phyloP scores from a whole-genome alignment of 306 rosid species.

The Malus sylvestris region DNA sequence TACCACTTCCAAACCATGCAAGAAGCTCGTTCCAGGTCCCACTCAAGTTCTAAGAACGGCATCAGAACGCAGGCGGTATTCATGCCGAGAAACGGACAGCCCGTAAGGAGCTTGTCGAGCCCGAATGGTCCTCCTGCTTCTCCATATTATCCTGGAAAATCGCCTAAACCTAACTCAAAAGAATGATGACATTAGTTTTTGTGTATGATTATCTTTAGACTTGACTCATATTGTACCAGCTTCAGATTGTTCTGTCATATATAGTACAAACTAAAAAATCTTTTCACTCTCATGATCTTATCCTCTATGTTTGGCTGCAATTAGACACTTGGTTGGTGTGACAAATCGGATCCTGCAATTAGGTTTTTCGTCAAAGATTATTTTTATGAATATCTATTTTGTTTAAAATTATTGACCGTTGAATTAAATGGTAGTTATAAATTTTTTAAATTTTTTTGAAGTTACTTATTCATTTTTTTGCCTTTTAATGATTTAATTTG shows the following conservation, averaged over 20 bases:
- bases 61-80: constrained; percentile 49
- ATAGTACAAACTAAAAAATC: not conserved
- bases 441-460: too few relatives aligned
- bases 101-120: constrained; percentile 60
- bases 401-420: too few relatives aligned
- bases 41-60: constrained; percentile 48
- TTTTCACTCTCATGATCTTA: too few relatives aligned
- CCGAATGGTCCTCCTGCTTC: constrained; percentile 59
- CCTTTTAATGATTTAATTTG: too few relatives aligned
- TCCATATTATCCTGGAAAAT: constrained; percentile 39
- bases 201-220: constrained; percentile 9
- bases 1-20: constrained; percentile 56
- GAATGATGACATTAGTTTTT: constrained; percentile 3
- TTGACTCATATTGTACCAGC: not conserved
- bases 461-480: too few relatives aligned
- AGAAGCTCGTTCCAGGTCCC: constrained; percentile 64
- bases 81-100: constrained; percentile 57
- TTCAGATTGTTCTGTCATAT: not conserved
- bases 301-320: not conserved
- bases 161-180: constrained; percentile 39
- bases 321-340: too few relatives aligned
- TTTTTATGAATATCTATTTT: too few relatives aligned
- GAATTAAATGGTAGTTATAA: too few relatives aligned
- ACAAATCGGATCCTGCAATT: too few relatives aligned
- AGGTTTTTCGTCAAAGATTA: too few relatives aligned